Percentiles rank a stretch among this genome's conserved stretches.
phyloP scores from a whole-genome alignment of 2,329 filamentous ascomycete genomes.

The Calonectria hawksworthii region DNA sequence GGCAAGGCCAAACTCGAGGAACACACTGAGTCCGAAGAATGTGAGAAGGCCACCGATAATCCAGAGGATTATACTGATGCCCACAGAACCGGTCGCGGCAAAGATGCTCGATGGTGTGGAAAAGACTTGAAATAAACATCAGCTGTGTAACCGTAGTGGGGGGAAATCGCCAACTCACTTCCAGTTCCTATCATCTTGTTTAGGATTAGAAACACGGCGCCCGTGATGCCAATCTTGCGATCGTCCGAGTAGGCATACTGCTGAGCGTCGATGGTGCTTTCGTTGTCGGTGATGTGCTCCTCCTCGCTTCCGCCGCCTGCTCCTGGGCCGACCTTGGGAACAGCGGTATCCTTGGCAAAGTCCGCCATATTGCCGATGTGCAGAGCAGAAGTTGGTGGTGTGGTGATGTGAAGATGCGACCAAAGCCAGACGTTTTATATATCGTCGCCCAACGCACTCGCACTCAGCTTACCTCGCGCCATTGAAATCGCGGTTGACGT shows the following conservation, averaged over 20 bases:
- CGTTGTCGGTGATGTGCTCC: slow-evolving; percentile 33
- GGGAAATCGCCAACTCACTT: slow-evolving; percentile 53
- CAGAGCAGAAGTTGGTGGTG: neutral
- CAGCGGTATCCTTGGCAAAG: slow-evolving; percentile 13
- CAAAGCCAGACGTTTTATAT: neutral
- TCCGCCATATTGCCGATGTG: slow-evolving; percentile 31
- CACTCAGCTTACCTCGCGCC: neutral
- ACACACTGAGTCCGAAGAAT: slow-evolving; percentile 71
- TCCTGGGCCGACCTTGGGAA: slow-evolving; percentile 4
- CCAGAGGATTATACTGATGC: slow-evolving; percentile 51
- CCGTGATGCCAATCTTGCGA: slow-evolving; percentile 66
- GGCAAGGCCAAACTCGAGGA: slow-evolving; percentile 73
- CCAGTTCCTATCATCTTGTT: slow-evolving; percentile 73
- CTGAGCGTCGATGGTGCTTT: slow-evolving; percentile 56
- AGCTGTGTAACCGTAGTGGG: neutral
- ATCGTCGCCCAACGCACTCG: neutral
- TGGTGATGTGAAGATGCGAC: neutral
- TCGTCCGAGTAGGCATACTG: slow-evolving; percentile 56
- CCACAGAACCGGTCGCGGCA: slow-evolving; percentile 65
- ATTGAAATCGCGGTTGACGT: slow-evolving; percentile 19
- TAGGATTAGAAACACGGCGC: slow-evolving; percentile 67
- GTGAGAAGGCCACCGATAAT: slow-evolving; percentile 64
- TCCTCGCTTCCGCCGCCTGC: slow-evolving; percentile 35
- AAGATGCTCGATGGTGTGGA: slow-evolving; percentile 69
- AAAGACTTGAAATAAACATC: slow-evolving; percentile 56